Evolutionary conservation across 2,329 filamentous ascomycete genomes (phyloP), one percentile per base, ranked within the genome.

Genomic region (Mycocentrospora acerina): DNA sequence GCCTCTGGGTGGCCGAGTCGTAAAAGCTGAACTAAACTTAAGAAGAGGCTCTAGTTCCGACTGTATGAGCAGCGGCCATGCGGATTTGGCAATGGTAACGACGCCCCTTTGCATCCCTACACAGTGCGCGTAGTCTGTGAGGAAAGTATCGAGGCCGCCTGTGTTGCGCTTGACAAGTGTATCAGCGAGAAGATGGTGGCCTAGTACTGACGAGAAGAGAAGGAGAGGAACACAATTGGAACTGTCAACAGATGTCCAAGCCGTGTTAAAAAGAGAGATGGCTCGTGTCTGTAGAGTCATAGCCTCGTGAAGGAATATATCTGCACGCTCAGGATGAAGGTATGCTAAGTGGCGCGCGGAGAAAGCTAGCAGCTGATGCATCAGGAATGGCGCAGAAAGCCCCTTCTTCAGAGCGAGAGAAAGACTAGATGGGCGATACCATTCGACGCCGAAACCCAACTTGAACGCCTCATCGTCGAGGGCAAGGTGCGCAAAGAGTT

Each of bases 351-450:
- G 66, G 2, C 61, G 57, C 2, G 69, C 59, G 11, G 67, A 67
- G 26, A 67, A 62, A 17, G 67, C 64, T 12, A 71, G 57, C 8
- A 71, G 35, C 37, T 63, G 49, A 42, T 70, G 53, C 33, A 71
- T 46, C 18, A 71, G 57, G 38, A 65, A 71, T 2, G 67, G 64
- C 2, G 49, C 42, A 4, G 53, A 38, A 2, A 68, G 43, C 8
- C 44, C 52, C 5, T 39, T 37, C 14, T 53, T 48, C 3, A 68
- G 35, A 4, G 50, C 48, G 4, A 58, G 13, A 14, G 41, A 18
- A 31, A 60, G 36, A 15, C 42, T 37, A n/a, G 36, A 25, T 5
- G 37, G 35, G 13, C 49, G 37, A 32, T 49, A 40, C 8, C 47
- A 35, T 22, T 30, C 32, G 16, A 53, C 44, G 11, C 52, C 47